Evolutionary conservation across 1,284 basidiomycete species (phyloP), one percentile per base, ranked within the genome.

Genomic region (Earliella scabrosa): DNA sequence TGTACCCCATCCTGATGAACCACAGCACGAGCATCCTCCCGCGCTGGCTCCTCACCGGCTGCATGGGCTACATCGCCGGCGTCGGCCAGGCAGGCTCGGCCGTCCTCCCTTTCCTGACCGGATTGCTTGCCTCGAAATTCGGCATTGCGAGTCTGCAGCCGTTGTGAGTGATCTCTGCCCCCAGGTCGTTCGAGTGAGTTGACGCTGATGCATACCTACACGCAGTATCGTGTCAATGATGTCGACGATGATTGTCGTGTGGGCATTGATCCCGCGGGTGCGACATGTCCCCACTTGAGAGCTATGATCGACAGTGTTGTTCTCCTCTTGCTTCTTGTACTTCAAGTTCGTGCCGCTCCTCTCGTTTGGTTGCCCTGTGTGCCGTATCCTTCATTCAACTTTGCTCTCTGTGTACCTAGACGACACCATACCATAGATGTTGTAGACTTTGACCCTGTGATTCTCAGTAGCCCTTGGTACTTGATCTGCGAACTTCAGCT

Each of bases 41-140:
- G 6, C 76, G 75, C 10, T 85, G 83, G 76, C 74, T 90, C 9
- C 78, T 88, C 48, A 82, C 82, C 0, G 85, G 77, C 1, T 79
- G 82, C n/a, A 83, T 90, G 31, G 87, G 88, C 1, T 86, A 85
- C 82, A 85, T 87, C 34, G 78, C 82, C 2, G 82, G 82, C 14
- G 73, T 89, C 45, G 88, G 88, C 0, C 84, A 86, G 63, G 81
- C 86, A 2, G 88, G 88, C 10, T 82, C 81, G 44, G 87, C 88
- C 0, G 69, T 87, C 5, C 69, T 91, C 43, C 87, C 88, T 0
- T 88, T 90, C 66, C 70, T 85, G 51, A 85, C 85, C 0, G 85
- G 85, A 10, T 75, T 80, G 0, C 72, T 87, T 36, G 78, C 84
- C 5, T 71, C 73, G 9, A 82, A 75, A 61, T 80, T 79, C 55